A percentile compares a stretch with the other conserved stretches of the same genome.
Evolutionary conservation across 768 basidiomycete species (phyloP).

Genomic region (Gloeopeniophorella convolvens): DNA sequence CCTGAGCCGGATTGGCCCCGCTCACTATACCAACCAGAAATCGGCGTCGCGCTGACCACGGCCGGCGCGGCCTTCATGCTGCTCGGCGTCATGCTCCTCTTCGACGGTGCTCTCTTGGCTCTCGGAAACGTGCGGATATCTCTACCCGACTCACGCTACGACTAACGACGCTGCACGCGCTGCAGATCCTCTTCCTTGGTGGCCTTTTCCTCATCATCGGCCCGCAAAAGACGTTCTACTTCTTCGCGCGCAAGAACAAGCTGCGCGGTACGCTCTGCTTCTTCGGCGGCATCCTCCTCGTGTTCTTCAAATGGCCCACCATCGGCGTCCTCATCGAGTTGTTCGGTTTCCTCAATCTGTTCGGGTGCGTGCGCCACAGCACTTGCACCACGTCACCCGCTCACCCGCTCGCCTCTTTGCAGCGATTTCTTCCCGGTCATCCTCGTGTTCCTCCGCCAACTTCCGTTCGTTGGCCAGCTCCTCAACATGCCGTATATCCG

Average conservation of each 20-base stretch:
- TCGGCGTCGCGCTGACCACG: slow-evolving; percentile 93
- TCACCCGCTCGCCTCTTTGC: slow-evolving; percentile 6
- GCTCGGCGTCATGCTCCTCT: slow-evolving; percentile 91
- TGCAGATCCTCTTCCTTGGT: slow-evolving; percentile 88
- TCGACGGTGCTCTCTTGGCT: slow-evolving; percentile 91
- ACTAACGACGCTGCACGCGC: background rate
- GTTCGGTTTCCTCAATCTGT: slow-evolving; percentile 95
- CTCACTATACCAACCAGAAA: slow-evolving; percentile 49
- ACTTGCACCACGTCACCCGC: background rate
- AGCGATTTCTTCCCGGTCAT: slow-evolving; percentile 99
- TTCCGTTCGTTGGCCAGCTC: slow-evolving; percentile 85
- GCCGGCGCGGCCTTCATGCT: slow-evolving; percentile 96
- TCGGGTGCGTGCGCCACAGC: slow-evolving; percentile 60
- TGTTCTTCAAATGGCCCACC: slow-evolving; percentile 95
- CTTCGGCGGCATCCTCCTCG: slow-evolving; percentile 83
- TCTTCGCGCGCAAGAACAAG: slow-evolving; percentile 95
- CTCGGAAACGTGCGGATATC: slow-evolving; percentile 88
- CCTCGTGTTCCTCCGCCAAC: slow-evolving; percentile 89
- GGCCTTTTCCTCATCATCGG: slow-evolving; percentile 97
- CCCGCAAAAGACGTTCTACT: slow-evolving; percentile 94
- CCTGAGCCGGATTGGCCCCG: background rate
- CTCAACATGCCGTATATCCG: slow-evolving; percentile 85
- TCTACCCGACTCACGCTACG: background rate
- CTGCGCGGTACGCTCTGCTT: slow-evolving; percentile 86
- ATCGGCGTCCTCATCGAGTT: slow-evolving; percentile 90